Evolutionary conservation across 371 early-diverging fungal genomes (phyloP), one percentile per base, ranked within the genome.

Genomic region (Synchytrium microbalum): DNA sequence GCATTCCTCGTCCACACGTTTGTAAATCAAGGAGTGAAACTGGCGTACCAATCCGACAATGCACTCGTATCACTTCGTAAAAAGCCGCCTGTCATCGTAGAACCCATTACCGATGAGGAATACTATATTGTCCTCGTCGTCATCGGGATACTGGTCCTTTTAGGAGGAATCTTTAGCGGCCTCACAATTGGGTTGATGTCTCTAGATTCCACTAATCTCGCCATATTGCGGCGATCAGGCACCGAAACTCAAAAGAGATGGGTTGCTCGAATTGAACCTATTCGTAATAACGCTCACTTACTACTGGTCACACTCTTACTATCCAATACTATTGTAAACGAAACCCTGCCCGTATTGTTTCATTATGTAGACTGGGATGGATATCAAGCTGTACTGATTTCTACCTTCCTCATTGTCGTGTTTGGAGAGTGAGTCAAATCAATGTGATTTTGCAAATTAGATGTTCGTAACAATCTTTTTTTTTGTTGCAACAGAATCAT

Each of bases 251-350:
- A 93, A 68, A 75, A 75, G 56, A 70, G 68, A 38, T 84, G 87
- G 65, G 93, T 92, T 1, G 82, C 72, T 31, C 78, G 76, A 55
- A 89, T 93, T 16, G 76, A 77, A 66, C 83, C 80, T 26, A 76
- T 92, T 55, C 66, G 91, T 25, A 83, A 86, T 61, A 87, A 89
- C 63, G 81, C 83, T 53, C 92, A 91, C 65, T 85, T 89, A 86
- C 85, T 93, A 10, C 75, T 93, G 2, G 92, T 93, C 1, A 94
- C 96, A 1, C 74, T 97, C 54, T 69, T 97, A 32, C 72, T 97
- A 25, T 84, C 89, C 3, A 97, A 95, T 75, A 92, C 92, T 13
- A 78, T 97, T 24, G 83, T 95, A 54, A 96, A 96, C 75, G 95
- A 95, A 72, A 90, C 96, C 0, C 73, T 97, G 55, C 98, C 98